These are phyloP conservation scores for Gloeopeniophorella convolvens DNA, from an alignment of 768 basidiomycete species.

Conservation along the genomic window DNA sequence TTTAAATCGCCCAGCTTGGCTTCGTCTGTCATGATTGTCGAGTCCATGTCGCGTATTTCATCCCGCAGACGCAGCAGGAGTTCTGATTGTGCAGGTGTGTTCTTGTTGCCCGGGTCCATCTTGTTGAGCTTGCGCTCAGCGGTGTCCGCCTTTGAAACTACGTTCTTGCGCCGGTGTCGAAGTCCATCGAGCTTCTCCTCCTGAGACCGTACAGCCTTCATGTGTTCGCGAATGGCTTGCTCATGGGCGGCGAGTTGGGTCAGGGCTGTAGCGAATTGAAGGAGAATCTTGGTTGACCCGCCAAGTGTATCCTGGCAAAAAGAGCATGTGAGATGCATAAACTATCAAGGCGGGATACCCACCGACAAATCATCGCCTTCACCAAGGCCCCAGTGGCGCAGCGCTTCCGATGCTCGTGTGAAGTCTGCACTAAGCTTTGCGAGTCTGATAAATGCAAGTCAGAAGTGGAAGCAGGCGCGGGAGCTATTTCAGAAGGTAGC, in stretches of 20 bases:
- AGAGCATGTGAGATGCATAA: not conserved
- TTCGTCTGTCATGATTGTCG: constrained; percentile 80
- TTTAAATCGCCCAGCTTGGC: constrained; percentile 79
- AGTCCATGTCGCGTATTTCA: constrained; percentile 72
- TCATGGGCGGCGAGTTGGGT: constrained; percentile 66
- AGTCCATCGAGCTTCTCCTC: constrained; percentile 81
- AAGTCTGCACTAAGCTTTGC: constrained; percentile 63
- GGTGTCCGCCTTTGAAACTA: constrained; percentile 66
- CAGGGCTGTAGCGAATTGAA: constrained; percentile 61
- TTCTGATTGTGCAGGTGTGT: constrained; percentile 66
- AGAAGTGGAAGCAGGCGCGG: too few species aligned
- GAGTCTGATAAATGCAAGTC: constrained; percentile 34
- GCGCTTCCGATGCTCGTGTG: constrained; percentile 62
- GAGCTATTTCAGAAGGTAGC: too few species aligned
- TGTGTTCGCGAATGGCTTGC: constrained; percentile 56
- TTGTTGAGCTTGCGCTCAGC: constrained; percentile 87
- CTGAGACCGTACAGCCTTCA: constrained; percentile 76
- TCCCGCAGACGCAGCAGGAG: constrained; percentile 60
- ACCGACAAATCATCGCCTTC: constrained; percentile 83
- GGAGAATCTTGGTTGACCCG: constrained; percentile 60
- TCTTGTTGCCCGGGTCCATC: constrained; percentile 89
- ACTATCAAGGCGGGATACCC: constrained; percentile 24
- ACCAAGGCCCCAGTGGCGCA: constrained; percentile 65
- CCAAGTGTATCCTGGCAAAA: constrained; percentile 59
- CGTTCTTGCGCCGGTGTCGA: constrained; percentile 57